Conservation (phyloP, 805 yeast genomes). For the Saturnispora besseyi region DNA sequence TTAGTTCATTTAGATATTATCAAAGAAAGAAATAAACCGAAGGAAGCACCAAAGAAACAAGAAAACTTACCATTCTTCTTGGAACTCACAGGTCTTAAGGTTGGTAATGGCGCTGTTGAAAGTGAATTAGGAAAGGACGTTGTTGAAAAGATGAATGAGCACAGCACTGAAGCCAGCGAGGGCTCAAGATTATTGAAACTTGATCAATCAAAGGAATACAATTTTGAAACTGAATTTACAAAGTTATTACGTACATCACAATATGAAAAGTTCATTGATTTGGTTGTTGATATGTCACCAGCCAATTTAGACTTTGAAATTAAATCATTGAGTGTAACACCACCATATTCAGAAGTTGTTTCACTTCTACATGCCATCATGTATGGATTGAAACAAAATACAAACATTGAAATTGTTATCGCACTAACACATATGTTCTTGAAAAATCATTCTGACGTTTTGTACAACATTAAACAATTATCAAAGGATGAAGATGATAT, state of each 20-base stretch:
- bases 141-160: slow-evolving; percentile 23
- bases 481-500: slow-evolving; percentile 11
- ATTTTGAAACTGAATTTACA: slow-evolving; percentile 72
- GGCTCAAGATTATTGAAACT: slow-evolving; percentile 27
- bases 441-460: slow-evolving; percentile 74
- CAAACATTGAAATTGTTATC: slow-evolving; percentile 68
- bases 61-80: slow-evolving; percentile 77
- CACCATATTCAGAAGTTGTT: slow-evolving; percentile 60
- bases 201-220: slow-evolving; percentile 28
- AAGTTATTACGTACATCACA: slow-evolving; percentile 51
- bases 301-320: slow-evolving; percentile 78
- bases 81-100: slow-evolving; percentile 52
- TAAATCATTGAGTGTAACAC: slow-evolving; percentile 58
- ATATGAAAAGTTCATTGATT: slow-evolving; percentile 43
- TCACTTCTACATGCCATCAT: slow-evolving; percentile 61
- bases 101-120: slow-evolving; percentile 58
- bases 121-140: slow-evolving; percentile 32
- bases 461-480: slow-evolving; percentile 27
- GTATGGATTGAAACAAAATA: slow-evolving; percentile 45
- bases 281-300: slow-evolving; percentile 58
- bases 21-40: slow-evolving; percentile 80
- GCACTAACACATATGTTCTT: slow-evolving; percentile 72
- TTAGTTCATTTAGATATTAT: slow-evolving; percentile 75
- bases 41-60: slow-evolving; percentile 78
- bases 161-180: slow-evolving; percentile 14